phyloP scores from a whole-genome alignment of 139 green algal genomes.

The Auxenochlorella pyrenoidosa region DNA sequence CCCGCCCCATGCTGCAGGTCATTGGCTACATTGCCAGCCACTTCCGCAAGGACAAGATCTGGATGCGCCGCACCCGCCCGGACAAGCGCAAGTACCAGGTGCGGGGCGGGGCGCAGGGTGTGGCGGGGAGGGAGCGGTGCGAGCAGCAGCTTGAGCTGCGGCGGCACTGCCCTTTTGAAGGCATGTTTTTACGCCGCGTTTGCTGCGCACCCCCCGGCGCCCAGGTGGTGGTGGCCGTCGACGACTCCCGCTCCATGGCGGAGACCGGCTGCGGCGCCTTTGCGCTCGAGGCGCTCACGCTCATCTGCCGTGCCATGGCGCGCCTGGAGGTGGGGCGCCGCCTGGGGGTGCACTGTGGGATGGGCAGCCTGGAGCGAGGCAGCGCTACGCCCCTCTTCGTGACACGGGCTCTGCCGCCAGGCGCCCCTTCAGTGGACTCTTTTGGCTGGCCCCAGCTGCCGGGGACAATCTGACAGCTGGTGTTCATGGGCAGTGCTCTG shows the following conservation, averaged over 20 bases:
- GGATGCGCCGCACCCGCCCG: slow-evolving; percentile 92
- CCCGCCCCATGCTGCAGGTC: slow-evolving; percentile 47
- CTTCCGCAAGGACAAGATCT: slow-evolving; percentile 99
- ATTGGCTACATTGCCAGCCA: slow-evolving; percentile 98
- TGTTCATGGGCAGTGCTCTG: no score
- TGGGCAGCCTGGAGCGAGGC: not conserved
- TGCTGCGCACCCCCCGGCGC: not conserved
- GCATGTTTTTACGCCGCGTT: no score
- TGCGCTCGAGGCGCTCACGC: slow-evolving; percentile 90
- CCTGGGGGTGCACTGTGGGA: not conserved
- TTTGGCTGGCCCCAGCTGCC: no score
- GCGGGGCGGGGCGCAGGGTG: no score
- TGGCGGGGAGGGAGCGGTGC: no score
- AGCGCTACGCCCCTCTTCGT: no score
- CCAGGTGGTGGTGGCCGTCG: slow-evolving; percentile 87
- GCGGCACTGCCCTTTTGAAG: no score
- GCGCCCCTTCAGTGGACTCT: no score
- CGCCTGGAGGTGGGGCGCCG: slow-evolving; percentile 69
- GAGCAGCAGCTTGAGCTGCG: no score
- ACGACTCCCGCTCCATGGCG: slow-evolving; percentile 94
- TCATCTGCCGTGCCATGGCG: slow-evolving; percentile 89
- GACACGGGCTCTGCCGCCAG: no score
- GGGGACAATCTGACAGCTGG: no score
- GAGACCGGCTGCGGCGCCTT: slow-evolving; percentile 89
- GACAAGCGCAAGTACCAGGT: slow-evolving; percentile 97